Evolutionary conservation across 768 basidiomycete genomes (phyloP), one percentile per base, ranked within the genome.

Genomic region (Russula brevipes): DNA sequence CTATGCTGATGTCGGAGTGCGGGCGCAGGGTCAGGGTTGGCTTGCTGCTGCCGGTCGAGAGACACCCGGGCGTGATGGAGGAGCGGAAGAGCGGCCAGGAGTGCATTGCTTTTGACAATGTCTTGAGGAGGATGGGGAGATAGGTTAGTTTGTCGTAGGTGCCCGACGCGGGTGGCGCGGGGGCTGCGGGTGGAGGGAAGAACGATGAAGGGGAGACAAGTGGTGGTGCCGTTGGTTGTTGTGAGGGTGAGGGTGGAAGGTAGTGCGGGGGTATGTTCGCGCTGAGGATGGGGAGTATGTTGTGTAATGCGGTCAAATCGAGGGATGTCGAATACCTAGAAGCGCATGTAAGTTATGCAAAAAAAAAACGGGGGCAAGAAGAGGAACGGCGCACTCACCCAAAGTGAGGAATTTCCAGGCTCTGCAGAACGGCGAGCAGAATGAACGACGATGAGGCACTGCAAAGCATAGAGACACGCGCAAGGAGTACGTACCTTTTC

Each of bases 41-140:
- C 72, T 86, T 91, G 14, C n/a, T 50, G 24, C 14, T 49, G 19
- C 53, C 46, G 12, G 59, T 31, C 19, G 58, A 59, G 14, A 5
- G 35, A 47, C 30, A 53, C 6, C 69, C 42, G 0, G 80, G 80
- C 0, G 86, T 84, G 69, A 93, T 85, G 38, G 88, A 87, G 19
- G 88, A 81, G 16, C 89, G 82, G 78, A 95, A 84, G 53, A 94
- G 75, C 0, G 93, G 91, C 90, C 92, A 91, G 71, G 90, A 85
- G 64, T 80, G 75, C 89, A 94, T 90, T 4, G 90, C 81, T 68
- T 80, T 83, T 0, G 88, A 82, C 55, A 95, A 86, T 0, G 87
- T 86, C 72, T 95, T 95, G 69, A 94, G 76, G 8, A 95, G 81
- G 70, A 94, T 77, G 10, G 92, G 93, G 38, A 95, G 85, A 73